These are phyloP conservation scores for Ceratocystis destructans DNA, from an alignment of 2,329 filamentous ascomycete genomes.

Conservation along the genomic window DNA sequence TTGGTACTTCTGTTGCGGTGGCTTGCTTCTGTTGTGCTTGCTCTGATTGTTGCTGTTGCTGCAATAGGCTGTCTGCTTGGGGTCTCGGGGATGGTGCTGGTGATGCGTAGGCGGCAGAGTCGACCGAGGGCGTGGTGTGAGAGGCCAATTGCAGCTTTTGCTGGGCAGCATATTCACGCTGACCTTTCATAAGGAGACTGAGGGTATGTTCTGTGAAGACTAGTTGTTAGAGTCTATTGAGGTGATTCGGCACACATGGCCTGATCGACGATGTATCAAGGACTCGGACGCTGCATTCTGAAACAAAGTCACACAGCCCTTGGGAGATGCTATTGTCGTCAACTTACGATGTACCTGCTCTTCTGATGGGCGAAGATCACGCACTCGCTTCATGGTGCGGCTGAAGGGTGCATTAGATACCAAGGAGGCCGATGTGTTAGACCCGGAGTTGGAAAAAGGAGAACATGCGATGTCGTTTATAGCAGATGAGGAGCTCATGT, in stretches of 20 bases:
- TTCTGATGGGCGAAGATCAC: conserved; percentile 45
- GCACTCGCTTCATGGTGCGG: conserved; percentile 48
- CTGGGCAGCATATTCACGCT: conserved; percentile 25
- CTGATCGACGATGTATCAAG: background rate
- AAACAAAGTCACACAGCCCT: background rate
- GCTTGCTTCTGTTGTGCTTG: background rate
- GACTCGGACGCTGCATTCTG: too few relatives aligned
- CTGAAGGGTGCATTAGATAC: conserved; percentile 25
- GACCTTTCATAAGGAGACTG: conserved; percentile 43
- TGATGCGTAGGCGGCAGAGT: conserved; percentile 2
- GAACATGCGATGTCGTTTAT: background rate
- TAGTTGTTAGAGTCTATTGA: conserved; percentile 19
- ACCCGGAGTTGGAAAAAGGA: background rate
- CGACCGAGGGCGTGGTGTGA: background rate
- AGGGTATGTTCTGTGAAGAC: conserved; percentile 39
- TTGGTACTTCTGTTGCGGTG: background rate
- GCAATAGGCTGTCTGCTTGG: conserved; percentile 3
- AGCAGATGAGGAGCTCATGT: conserved; percentile 29
- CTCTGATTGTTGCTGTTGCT: background rate
- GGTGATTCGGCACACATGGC: background rate
- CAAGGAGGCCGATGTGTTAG: background rate
- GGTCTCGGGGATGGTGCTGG: conserved; percentile 15
- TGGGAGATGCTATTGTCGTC: background rate
- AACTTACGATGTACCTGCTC: conserved; percentile 41
- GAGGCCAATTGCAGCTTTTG: background rate